Evolutionary conservation across 345 rosid genomes (phyloP), one percentile per base, ranked within the genome.

Genomic region (Euphorbia pulcherrima): DNA sequence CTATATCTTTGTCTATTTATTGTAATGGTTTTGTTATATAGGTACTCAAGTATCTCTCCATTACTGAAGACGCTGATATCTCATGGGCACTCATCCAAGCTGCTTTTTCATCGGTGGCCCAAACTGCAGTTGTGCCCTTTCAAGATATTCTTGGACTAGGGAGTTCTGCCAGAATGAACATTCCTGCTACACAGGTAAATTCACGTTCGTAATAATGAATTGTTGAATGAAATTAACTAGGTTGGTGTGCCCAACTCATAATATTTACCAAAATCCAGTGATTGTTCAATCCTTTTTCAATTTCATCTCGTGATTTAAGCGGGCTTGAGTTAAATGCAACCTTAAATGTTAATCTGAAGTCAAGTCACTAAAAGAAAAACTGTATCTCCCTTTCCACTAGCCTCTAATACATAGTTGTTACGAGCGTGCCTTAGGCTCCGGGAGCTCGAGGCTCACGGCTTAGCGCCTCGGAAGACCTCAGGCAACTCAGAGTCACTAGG

Each of bases 121-220:
- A 72, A 75, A 90, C 97, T 55, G 74, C 94, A 65, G 71, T 93
- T 60, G 78, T 93, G 77, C 91, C 97, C 9, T 78, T 90, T 94
- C 98, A 90, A 81, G 98, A 93, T 77, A 76, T 93, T 76, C 92
- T 93, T 61, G 82, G 88, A 74, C 81, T 93, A 16, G 97, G 87
- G 69, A 83, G 64, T 78, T 84, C 87, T 68, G 96, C 97, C 14
- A 82, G 98, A 76, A 90, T 90, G 96, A 93, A 93, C 71, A 83
- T 73, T 78, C 97, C 98, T 46, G 92, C 98, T 53, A 93, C 98
- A 66, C 79, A 56, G 93, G 97, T 92, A 76, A 70, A 44, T 27
- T 6, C 20, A 28, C 65, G 41, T 17, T 28, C 18, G 40, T 51
- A 1, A 16, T 59, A 51, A 53, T 27, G 8, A 24, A 10, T 27